These are phyloP conservation scores for Solanum chacoense DNA, from an alignment of 305 asterid species.

Conservation along the genomic window DNA sequence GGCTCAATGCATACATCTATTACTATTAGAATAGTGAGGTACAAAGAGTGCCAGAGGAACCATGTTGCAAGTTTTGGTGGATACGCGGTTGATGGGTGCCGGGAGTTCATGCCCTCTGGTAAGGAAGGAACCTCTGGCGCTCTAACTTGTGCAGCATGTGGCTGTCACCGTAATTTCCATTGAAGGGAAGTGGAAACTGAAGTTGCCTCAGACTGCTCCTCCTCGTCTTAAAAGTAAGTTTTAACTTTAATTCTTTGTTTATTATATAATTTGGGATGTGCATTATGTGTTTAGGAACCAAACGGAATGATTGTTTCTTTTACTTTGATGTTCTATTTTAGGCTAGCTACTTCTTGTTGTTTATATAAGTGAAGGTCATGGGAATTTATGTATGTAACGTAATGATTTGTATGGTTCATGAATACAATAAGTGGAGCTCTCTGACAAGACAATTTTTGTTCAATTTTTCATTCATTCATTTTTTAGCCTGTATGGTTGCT, in stretches of 20 bases:
- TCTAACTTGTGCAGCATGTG: conserved; percentile 77
- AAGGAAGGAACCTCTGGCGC: conserved; percentile 39
- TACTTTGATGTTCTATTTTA: not conserved
- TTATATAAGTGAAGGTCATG: not conserved
- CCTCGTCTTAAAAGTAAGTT: not conserved
- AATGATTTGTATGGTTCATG: not conserved
- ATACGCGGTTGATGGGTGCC: conserved; percentile 79
- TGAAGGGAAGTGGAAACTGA: conserved; percentile 48
- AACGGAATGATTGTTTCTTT: not conserved
- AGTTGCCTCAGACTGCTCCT: conserved; percentile 23
- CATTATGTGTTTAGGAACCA: not conserved
- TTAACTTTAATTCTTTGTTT: not conserved
- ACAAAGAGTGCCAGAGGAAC: conserved; percentile 69
- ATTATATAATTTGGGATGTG: not conserved
- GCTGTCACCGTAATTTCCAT: conserved; percentile 82
- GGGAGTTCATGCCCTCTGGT: conserved; percentile 68
- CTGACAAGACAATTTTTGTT: not conserved
- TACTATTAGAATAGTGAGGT: conserved; percentile 32
- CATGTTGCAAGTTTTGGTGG: conserved; percentile 76
- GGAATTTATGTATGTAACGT: not conserved
- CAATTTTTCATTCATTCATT: too few relatives aligned
- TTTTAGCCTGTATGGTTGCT: not conserved
- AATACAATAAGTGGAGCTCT: not conserved
- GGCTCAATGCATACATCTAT: conserved; percentile 25
- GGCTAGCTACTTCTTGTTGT: not conserved